Conservation (phyloP, 2,329 filamentous ascomycete species). For the Lecanicillium sp. region DNA sequence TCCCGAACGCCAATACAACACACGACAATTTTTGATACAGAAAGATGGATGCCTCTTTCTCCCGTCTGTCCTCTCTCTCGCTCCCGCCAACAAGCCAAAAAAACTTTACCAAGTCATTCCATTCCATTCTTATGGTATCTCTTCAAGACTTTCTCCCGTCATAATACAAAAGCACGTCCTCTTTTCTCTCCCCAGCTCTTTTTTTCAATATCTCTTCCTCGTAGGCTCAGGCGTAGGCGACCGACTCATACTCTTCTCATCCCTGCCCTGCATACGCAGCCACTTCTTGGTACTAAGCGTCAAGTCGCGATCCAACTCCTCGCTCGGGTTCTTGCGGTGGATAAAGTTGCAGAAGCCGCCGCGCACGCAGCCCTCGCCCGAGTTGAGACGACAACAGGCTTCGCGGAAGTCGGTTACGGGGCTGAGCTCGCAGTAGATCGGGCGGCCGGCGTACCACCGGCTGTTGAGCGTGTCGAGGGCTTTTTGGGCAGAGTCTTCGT, state of each 20-base stretch:
- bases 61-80: too few species aligned
- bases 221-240: conserved; percentile 83
- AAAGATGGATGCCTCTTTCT: too few species aligned
- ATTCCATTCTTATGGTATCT: too few species aligned
- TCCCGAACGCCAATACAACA: conserved; percentile 1
- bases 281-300: conserved; percentile 92
- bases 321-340: conserved; percentile 86
- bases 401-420: conserved; percentile 98
- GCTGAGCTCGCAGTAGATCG: conserved; percentile 95
- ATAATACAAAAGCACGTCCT: neutral
- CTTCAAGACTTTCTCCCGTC: too few species aligned
- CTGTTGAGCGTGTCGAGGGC: conserved; percentile 92
- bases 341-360: conserved; percentile 99
- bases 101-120: too few species aligned
- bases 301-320: conserved; percentile 83
- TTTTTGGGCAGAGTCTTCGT: conserved; percentile 89
- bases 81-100: too few species aligned
- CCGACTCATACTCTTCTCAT: conserved; percentile 71
- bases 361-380: conserved; percentile 87
- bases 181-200: neutral
- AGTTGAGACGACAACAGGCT: conserved; percentile 91
- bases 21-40: too few species aligned
- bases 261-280: conserved; percentile 75
- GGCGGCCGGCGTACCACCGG: conserved; percentile 93
- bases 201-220: conserved; percentile 61